Evolutionary conservation across 2,329 filamentous ascomycete species (phyloP), one percentile per base, ranked within the genome.

Genomic region (Colletotrichum horii): DNA sequence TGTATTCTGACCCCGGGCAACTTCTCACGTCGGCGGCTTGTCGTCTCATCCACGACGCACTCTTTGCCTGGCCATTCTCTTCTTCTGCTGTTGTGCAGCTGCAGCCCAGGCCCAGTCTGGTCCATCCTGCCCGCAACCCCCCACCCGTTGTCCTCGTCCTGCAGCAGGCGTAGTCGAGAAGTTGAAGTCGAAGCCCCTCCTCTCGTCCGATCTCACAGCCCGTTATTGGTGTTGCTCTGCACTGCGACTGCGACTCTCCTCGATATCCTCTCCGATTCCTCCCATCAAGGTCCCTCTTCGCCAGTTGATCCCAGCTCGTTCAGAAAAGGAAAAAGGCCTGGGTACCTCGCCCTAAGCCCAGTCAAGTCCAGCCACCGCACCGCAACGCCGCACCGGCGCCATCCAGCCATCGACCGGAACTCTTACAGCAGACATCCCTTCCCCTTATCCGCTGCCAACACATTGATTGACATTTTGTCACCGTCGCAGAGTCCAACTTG

Each of bases 11-110:
- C 66, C 62, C 34, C 8, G 16, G 30, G 15, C 30, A n/a, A 3
- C n/a, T 26, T 8, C 32, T 52, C 67, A 68, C 69, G 60, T 75
- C 69, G 73, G 69, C 73, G 69, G 73, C 62, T 75, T 75, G 69
- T 73, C 56, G 64, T 73, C 73, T 72, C 64, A 72, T 75, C 55
- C 38, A 68, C 55, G 38, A 52, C 68, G 43, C 36, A 65, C 72
- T 71, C 69, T 48, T 19, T 34, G 58, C 66, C 56, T 70, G 66
- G 38, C 38, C 72, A 34, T 19, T 58, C 12, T 26, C 38, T 52
- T 36, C 43, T 14, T 61, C 19, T 30, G 26, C 43, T 60, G 26
- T 66, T 28, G 32, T 65, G 66, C 71, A 65, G 26, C 66, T 74
- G 71, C 71, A 65, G 58, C 32, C 55, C 60, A 62, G 60, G 60